Evolutionary conservation across 345 rosid genomes (phyloP), one percentile per base, ranked within the genome.

Genomic region (Hevea brasiliensis): DNA sequence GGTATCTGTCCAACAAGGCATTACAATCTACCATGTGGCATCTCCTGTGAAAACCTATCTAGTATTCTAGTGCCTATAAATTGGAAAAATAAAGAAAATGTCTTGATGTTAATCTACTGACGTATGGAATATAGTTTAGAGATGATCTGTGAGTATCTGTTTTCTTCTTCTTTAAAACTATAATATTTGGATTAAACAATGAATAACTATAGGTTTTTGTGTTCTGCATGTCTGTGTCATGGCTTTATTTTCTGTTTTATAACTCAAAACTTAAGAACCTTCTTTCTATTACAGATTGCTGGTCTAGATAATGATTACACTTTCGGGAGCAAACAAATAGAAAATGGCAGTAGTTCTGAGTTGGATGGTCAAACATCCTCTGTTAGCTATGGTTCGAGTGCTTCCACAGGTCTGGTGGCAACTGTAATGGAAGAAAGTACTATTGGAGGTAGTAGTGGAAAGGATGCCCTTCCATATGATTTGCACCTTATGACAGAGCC

Each of bases 401-500:
- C 79, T 81, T 86, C 90, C 42, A 68, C 79, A 29, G 84, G 80
- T 74, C 56, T 77, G 24, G 86, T 77, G 48, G 56, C 84, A 69
- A 80, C 82, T 75, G 68, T 83, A 81, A 82, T 81, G 85, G 94
- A 96, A 71, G 98, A 89, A 62, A 91, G 81, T 76, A 70, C 75
- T 23, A 72, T 64, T 82, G 87, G 87, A 68, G 81, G 80, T 81
- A 89, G 85, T 65, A 74, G 83, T 68, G 94, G 89, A 75, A 86
- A 84, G 83, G 92, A 86, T 51, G 81, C 81, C 77, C 84, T 84
- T 82, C 82, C 93, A 66, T 82, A 74, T 81, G 99, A 92, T 87
- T 75, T 82, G 80, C 92, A 89, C 77, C 83, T 89, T 61, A 88
- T 90, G 96, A 87, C 89, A 72, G 97, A 91, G 80, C 99, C 96